Percentiles rank a stretch among this genome's conserved stretches.
These are phyloP conservation scores for Spathaspora boniae DNA, from an alignment of 805 yeast genomes.

Conservation along the genomic window DNA sequence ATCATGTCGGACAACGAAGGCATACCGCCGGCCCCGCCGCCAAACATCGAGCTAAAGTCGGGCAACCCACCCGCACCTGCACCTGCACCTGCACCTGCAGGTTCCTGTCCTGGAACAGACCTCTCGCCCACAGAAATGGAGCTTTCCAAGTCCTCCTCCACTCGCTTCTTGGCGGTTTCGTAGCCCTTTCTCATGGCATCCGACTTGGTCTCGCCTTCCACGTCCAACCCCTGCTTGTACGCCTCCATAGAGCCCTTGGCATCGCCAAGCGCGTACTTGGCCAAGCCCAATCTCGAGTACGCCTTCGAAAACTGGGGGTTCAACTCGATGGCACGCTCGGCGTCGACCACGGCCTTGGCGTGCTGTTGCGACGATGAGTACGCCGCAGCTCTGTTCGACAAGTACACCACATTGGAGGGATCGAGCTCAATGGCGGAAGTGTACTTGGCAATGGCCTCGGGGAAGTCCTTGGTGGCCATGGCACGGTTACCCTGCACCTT, in stretches of 20 bases:
- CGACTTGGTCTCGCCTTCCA: conserved; percentile 79
- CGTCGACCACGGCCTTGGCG: conserved; percentile 77
- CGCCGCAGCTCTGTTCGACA: conserved; percentile 96
- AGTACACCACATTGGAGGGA: conserved; percentile 75
- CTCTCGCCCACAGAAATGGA: conserved; percentile 31
- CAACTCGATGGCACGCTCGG: conserved; percentile 71
- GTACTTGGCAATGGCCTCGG: conserved; percentile 70
- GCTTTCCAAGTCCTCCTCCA: conserved; percentile 65
- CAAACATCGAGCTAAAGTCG: conserved; percentile 54
- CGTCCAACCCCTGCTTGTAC: conserved; percentile 79
- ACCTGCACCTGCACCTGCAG: conserved; percentile 33
- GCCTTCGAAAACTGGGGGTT: conserved; percentile 88
- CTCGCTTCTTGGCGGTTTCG: conserved; percentile 88
- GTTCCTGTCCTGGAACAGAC: conserved; percentile 21
- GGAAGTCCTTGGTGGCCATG: conserved; percentile 74
- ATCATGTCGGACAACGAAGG: conserved; percentile 66
- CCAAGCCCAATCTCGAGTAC: conserved; percentile 91
- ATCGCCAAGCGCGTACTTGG: conserved; percentile 92
- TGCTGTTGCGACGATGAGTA: conserved; percentile 75
- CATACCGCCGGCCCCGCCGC: conserved; percentile 71
- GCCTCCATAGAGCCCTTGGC: conserved; percentile 87
- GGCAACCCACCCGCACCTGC: conserved; percentile 61
- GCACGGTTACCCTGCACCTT: conserved; percentile 88
- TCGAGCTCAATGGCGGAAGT: conserved; percentile 72
- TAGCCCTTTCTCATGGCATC: conserved; percentile 91